These are phyloP conservation scores for Medakamo hakoo DNA, from an alignment of 139 green algal species.

Conservation along the genomic window DNA sequence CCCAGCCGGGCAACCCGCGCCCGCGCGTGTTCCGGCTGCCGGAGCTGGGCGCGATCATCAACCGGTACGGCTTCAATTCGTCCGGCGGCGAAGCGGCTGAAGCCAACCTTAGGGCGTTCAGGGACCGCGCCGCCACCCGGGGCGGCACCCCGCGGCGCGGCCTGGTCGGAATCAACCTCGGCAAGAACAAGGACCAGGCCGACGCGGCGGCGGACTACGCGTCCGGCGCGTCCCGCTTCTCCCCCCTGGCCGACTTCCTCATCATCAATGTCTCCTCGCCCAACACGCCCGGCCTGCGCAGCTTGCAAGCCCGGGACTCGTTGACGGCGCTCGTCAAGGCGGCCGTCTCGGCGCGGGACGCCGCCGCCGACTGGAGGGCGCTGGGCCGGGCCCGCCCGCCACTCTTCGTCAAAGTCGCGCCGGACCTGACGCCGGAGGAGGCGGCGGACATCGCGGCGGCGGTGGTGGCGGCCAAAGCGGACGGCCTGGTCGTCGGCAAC, in stretches of 20 bases:
- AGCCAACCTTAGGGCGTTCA: not conserved
- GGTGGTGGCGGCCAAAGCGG: constrained; percentile 37
- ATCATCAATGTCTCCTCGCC: constrained; percentile 97
- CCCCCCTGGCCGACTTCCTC: constrained; percentile 72
- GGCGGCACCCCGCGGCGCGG: constrained; percentile 9
- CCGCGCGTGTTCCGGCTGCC: constrained; percentile 76
- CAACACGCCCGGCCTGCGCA: constrained; percentile 85
- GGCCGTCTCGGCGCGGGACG: not conserved
- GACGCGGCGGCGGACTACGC: constrained; percentile 77
- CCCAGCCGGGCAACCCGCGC: constrained; percentile 86
- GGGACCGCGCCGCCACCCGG: not conserved
- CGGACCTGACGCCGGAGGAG: constrained; percentile 69
- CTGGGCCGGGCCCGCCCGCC: constrained; percentile 34
- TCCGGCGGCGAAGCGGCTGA: constrained; percentile 67
- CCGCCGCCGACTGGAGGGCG: not conserved
- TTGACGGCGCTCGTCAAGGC: constrained; percentile 53
- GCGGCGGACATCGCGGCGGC: constrained; percentile 72
- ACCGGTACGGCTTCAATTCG: constrained; percentile 97
- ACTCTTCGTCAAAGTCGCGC: constrained; percentile 89
- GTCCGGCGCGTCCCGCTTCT: constrained; percentile 48
- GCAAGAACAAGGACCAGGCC: constrained; percentile 91
- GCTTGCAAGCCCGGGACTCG: constrained; percentile 64
- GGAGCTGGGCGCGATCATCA: constrained; percentile 78
- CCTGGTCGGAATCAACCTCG: constrained; percentile 85
- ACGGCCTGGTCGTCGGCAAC: constrained; percentile 83